A percentile compares a stretch with the other conserved stretches of the same genome.
phyloP scores from a whole-genome alignment of 2,329 filamentous ascomycete species.

The Colletotrichum sp. region DNA sequence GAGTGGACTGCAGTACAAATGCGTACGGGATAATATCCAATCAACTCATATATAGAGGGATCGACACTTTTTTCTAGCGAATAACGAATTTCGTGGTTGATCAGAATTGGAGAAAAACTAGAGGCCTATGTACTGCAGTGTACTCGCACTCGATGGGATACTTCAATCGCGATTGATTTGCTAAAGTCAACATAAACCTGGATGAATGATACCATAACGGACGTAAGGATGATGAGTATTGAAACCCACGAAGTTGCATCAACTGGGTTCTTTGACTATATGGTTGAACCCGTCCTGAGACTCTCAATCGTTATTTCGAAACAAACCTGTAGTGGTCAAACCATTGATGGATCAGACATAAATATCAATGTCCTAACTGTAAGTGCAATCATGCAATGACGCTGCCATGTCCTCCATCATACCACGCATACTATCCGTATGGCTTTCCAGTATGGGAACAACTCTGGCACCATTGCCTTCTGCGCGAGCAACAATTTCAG shows the following conservation, averaged over 20 bases:
- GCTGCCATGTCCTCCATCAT: neutral
- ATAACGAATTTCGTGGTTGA: no score
- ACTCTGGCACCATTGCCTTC: neutral
- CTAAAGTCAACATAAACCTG: fast-evolving
- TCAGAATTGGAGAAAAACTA: no score
- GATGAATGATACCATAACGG: neutral
- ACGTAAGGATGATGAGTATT: neutral
- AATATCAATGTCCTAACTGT: neutral
- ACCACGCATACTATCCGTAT: neutral
- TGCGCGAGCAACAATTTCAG: neutral
- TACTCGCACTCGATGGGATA: no score
- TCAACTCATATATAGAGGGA: no score
- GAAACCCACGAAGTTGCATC: neutral
- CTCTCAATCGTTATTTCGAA: neutral
- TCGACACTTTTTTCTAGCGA: no score
- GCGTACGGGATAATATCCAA: no score
- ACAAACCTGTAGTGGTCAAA: neutral
- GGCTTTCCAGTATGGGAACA: neutral
- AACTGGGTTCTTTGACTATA: neutral
- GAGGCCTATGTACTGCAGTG: no score
- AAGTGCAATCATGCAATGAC: neutral
- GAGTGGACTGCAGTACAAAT: no score
- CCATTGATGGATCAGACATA: neutral
- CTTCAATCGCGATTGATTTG: neutral
- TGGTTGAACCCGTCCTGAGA: neutral